Evolutionary conservation across 257 asterid genomes (phyloP), one percentile per base, ranked within the genome.

Genomic region (Scutellaria minor): DNA sequence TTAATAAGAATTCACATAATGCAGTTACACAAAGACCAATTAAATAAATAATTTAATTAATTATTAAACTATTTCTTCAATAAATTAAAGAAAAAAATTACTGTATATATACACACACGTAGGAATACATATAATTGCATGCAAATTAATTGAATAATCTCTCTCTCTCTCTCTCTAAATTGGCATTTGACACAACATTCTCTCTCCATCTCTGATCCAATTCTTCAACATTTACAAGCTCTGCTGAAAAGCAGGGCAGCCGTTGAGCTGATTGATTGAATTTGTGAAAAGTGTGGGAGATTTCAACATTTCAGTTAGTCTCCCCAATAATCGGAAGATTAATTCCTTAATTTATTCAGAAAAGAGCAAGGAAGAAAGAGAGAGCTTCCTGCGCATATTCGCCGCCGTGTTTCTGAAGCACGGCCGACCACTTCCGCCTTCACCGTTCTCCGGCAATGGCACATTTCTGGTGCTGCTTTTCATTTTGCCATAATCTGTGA

Each of bases 321-420:
- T 39, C 73, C 64, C 31, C 31, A 0, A 40, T 45, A 59, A 53
- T 73, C 57, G 75, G 78, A 67, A 9, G 14, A 52, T 27, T 3
- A 31, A 31, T 54, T 62, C 55, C 66, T 48, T 44, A 58, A 27
- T 66, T 71, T 56, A 41, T 64, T 51, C 65, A 7, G 52, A 1
- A 61, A 53, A n/a, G 1, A 57, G 13, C 42, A 44, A 35, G 59
- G 27, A 12, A 3, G 45, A 22, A 5, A 41, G 24, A 5, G 22
- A 31, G 37, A 42, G 15, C 75, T 64, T 70, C 73, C 75, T 44
- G 47, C 68, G 57, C 77, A 37, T 54, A 67, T 61, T 50, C 66
- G 65, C 80, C 79, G 81, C 80, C 79, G 81, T 75, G 80, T 66
- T 81, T 66, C 6, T 59, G 62, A 41, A 74, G 75, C 71, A 55